These are phyloP conservation scores for Metarhizium humberi DNA, from an alignment of 2,329 filamentous ascomycete species.

Conservation along the genomic window DNA sequence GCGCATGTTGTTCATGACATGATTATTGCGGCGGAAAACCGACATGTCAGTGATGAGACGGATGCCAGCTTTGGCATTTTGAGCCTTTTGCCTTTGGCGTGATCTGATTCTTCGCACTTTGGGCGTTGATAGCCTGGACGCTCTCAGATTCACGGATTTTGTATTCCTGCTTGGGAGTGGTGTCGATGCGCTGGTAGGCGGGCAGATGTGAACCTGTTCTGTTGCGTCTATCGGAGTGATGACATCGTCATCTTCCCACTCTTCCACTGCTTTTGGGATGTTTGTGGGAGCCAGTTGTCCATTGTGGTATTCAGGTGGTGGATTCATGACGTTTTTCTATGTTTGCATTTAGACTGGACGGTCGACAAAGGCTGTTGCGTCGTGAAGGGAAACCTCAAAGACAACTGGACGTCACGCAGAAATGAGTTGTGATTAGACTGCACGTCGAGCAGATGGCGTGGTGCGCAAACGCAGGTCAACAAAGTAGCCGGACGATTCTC, in stretches of 20 bases:
- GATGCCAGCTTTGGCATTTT: constrained; percentile 55
- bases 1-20: constrained; percentile 21
- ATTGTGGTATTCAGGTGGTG: neutral
- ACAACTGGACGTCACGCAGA: too few relatives aligned
- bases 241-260: constrained; percentile 43
- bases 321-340: constrained; percentile 3
- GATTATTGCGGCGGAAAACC: constrained; percentile 35
- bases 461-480: neutral
- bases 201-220: constrained; percentile 20
- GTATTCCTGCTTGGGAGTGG: constrained; percentile 9
- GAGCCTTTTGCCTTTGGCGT: constrained; percentile 48
- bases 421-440: neutral
- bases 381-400: too few relatives aligned
- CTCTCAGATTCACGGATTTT: constrained; percentile 12
- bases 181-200: constrained; percentile 7
- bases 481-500: neutral
- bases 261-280: constrained; percentile 21
- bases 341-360: neutral
- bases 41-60: constrained; percentile 62
- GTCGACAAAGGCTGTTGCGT: neutral
- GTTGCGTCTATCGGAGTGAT: constrained; percentile 29
- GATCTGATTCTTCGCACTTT: constrained; percentile 44
- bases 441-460: neutral
- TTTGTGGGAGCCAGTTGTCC: neutral
- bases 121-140: constrained; percentile 27